Evolutionary conservation across 2,329 filamentous ascomycete species (phyloP).

Genomic region (Fusarium phyllophilum): DNA sequence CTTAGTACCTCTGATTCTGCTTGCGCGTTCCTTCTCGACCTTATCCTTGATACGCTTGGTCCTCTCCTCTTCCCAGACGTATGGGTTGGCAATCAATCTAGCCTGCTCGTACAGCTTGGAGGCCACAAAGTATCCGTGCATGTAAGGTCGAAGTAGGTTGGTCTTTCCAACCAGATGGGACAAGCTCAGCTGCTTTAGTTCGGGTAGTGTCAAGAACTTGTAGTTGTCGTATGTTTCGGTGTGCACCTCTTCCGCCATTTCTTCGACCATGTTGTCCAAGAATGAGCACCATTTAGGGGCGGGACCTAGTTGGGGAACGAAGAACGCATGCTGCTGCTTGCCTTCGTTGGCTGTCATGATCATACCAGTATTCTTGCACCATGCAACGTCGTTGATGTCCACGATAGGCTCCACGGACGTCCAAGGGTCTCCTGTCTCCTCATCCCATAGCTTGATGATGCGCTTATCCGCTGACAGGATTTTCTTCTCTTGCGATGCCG

Average conservation of each 20-base stretch:
- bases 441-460: constrained; percentile 97
- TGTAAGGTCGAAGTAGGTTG: constrained; percentile 90
- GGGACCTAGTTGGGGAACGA: constrained; percentile 91
- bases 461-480: constrained; percentile 92
- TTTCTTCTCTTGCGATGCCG: constrained; percentile 81
- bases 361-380: constrained; percentile 94
- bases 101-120: constrained; percentile 97
- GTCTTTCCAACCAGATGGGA: constrained; percentile 91
- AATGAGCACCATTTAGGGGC: constrained; percentile 97
- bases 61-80: constrained; percentile 91
- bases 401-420: constrained; percentile 95
- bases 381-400: constrained; percentile 93
- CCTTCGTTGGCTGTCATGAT: constrained; percentile 97
- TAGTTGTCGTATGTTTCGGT: constrained; percentile 97
- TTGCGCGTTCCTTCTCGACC: constrained; percentile 96
- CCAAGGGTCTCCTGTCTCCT: constrained; percentile 85
- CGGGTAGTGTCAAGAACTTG: constrained; percentile 93
- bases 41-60: constrained; percentile 92
- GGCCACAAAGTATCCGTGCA: constrained; percentile 98
- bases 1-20: constrained; percentile 91
- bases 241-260: constrained; percentile 87
- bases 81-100: constrained; percentile 90
- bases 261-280: constrained; percentile 96
- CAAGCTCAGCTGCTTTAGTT: constrained; percentile 86
- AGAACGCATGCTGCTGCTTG: constrained; percentile 92